These are phyloP conservation scores for Verticillium albo-atrum DNA, from an alignment of 2,329 filamentous ascomycete genomes.

Conservation along the genomic window DNA sequence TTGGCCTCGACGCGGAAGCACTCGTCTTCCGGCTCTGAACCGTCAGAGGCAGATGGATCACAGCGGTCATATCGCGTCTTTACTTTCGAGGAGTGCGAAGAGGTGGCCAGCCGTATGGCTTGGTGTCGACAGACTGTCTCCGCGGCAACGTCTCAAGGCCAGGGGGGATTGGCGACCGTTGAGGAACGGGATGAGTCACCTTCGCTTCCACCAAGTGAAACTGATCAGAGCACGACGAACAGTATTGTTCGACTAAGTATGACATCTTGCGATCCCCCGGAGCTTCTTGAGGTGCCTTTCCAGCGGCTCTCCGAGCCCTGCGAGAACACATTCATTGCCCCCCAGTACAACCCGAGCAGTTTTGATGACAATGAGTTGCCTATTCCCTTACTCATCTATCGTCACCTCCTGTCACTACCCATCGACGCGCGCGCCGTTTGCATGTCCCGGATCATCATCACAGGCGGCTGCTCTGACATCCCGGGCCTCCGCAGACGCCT, in stretches of 20 bases:
- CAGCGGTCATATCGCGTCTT: background rate
- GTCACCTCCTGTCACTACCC: slow-evolving; percentile 68
- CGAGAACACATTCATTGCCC: slow-evolving; percentile 69
- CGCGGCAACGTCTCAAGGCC: slow-evolving; percentile 16
- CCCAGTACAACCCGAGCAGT: slow-evolving; percentile 42
- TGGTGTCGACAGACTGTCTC: slow-evolving; percentile 58
- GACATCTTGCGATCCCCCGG: slow-evolving; percentile 40
- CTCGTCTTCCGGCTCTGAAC: slow-evolving; percentile 6
- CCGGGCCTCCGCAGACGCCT: slow-evolving; percentile 76
- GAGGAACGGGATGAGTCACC: slow-evolving; percentile 50
- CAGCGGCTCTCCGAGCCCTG: slow-evolving; percentile 67
- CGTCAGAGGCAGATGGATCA: background rate
- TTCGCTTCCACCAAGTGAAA: slow-evolving; percentile 17
- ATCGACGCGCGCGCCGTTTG: slow-evolving; percentile 79
- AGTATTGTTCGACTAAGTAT: slow-evolving; percentile 20
- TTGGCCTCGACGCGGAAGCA: slow-evolving; percentile 38
- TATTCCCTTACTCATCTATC: slow-evolving; percentile 71
- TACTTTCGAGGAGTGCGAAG: slow-evolving; percentile 77
- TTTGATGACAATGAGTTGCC: slow-evolving; percentile 87
- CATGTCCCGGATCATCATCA: slow-evolving; percentile 85
- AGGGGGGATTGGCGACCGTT: slow-evolving; percentile 43
- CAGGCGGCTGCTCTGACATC: slow-evolving; percentile 74
- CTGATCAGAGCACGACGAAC: slow-evolving; percentile 29
- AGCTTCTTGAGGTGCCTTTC: slow-evolving; percentile 54
- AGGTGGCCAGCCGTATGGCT: slow-evolving; percentile 67